Evolutionary conservation across 495 filamentous ascomycete genomes (phyloP).

Genomic region (Rhypophila decipiens): DNA sequence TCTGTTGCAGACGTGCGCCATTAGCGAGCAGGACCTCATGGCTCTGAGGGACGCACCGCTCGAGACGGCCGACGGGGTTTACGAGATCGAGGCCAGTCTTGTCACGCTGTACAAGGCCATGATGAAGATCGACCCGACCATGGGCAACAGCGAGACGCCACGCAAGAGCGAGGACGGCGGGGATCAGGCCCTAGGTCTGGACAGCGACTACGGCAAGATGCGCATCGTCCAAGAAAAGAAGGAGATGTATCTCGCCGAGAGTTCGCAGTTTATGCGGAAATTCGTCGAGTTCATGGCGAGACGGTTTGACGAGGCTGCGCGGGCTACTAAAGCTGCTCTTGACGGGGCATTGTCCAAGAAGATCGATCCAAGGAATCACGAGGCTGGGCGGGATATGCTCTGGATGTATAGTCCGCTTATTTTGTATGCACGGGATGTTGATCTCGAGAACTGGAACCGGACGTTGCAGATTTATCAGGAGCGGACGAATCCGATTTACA

Average conservation of each 20-base stretch:
- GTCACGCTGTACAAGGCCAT: constrained; percentile 90
- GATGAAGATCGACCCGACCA: constrained; percentile 81
- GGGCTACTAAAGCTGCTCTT: constrained; percentile 54
- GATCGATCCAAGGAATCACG: constrained; percentile 47
- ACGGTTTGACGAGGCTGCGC: constrained; percentile 69
- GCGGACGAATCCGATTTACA: constrained; percentile 67
- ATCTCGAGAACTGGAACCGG: constrained; percentile 70
- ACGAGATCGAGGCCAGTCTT: constrained; percentile 67
- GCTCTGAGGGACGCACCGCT: constrained; percentile 69
- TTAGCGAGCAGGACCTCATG: constrained; percentile 65
- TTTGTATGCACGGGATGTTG: constrained; percentile 79
- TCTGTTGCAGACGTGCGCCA: constrained; percentile 79
- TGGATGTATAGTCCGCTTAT: constrained; percentile 83
- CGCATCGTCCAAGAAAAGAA: constrained; percentile 88
- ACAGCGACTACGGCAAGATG: constrained; percentile 84
- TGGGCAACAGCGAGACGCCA: constrained; percentile 48
- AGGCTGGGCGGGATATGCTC: constrained; percentile 47
- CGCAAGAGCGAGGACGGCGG: constrained; percentile 43
- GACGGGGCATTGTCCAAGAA: constrained; percentile 48
- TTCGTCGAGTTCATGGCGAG: constrained; percentile 74
- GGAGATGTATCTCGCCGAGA: constrained; percentile 73
- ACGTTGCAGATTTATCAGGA: constrained; percentile 74
- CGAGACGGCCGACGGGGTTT: constrained; percentile 60
- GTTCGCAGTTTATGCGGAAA: constrained; percentile 63
- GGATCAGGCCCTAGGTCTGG: constrained; percentile 51